Evolutionary conservation across 2,329 filamentous ascomycete genomes (phyloP), one percentile per base, ranked within the genome.

Genomic region (Aureobasidium uvarum): DNA sequence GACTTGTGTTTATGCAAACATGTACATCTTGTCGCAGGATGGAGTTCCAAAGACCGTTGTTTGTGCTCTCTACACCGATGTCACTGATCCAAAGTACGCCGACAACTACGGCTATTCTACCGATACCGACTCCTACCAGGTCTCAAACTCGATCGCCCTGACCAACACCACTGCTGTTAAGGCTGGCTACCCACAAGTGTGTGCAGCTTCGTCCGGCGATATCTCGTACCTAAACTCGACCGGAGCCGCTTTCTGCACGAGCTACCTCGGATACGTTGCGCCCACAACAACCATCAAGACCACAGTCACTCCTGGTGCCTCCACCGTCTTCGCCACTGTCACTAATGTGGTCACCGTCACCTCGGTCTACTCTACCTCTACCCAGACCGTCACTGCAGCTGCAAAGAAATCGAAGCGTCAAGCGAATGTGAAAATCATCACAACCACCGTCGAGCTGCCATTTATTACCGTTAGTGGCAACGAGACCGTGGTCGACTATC

Each of bases 11-110:
- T 72, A 71, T 72, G 76, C 78, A 69, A 77, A 77, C 56, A 71
- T 74, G 1, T 80, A 77, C 66, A 70, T 80, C 64, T 64, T 78
- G 25, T 72, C 73, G 62, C 74, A 74, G 71, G 77, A 79, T 67
- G 74, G 74, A 13, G 56, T 66, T n/a, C 71, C 75, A 1, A 67
- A 74, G 51, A 77, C 77, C 11, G 75, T 75, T 23, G 74, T 77
- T 65, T 80, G 78, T 69, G 69, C 74, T 31, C 64, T 80, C 46
- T 80, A 78, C 70, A 67, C 69, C 16, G 64, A 67, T 20, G 41
- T 39, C 25, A 71, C 69, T 68, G 64, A 64, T 50, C 52, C 55
- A 14, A 66, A 39, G 13, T 70, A 70, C 45, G 69, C 69, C 13
- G 69, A 66, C 50, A 71, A 72, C 63, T 56, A 48, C 13, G 67